Evolutionary conservation across 495 filamentous ascomycete species (phyloP).

Genomic region (Aspergillus ellipticus): DNA sequence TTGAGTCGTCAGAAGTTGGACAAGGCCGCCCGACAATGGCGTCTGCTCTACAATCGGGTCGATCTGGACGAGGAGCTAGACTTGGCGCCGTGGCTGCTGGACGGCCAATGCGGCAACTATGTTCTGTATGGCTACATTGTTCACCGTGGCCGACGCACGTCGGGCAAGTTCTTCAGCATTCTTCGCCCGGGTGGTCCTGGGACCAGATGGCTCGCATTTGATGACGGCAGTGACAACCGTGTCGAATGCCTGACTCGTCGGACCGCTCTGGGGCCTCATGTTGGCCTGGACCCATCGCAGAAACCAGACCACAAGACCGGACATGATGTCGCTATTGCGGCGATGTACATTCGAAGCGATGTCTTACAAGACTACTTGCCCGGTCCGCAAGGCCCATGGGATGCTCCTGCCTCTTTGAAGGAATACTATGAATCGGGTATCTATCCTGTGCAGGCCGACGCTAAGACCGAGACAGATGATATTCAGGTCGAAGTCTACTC

Average conservation of each 20-base stretch:
- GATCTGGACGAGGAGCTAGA: slow-evolving; percentile 51
- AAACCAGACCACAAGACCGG: slow-evolving; percentile 44
- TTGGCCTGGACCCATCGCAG: slow-evolving; percentile 43
- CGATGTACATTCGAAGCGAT: slow-evolving; percentile 57
- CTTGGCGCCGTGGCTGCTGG: slow-evolving; percentile 35
- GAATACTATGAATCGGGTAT: slow-evolving; percentile 37
- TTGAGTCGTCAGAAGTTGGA: slow-evolving; percentile 57
- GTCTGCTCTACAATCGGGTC: slow-evolving; percentile 54
- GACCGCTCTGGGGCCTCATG: slow-evolving; percentile 51
- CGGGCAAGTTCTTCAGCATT: slow-evolving; percentile 59
- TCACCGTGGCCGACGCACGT: slow-evolving; percentile 58
- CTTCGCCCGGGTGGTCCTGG: slow-evolving; percentile 55
- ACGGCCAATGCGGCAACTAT: slow-evolving; percentile 43
- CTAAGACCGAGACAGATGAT: slow-evolving; percentile 13
- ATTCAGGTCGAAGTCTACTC: slow-evolving; percentile 44
- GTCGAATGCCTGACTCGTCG: slow-evolving; percentile 57
- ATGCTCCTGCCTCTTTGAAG: slow-evolving; percentile 30
- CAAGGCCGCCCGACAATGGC: slow-evolving; percentile 50
- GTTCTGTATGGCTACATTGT: slow-evolving; percentile 60
- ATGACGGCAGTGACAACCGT: slow-evolving; percentile 51
- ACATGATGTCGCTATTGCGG: slow-evolving; percentile 55
- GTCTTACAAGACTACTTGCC: slow-evolving; percentile 40
- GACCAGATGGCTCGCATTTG: slow-evolving; percentile 57
- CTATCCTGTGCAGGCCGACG: slow-evolving; percentile 13
- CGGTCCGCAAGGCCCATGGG: slow-evolving; percentile 43